Percentiles rank a stretch among this genome's conserved stretches.
Conservation (phyloP, 2,329 filamentous ascomycete genomes). For the Elsinoe necatrix region DNA sequence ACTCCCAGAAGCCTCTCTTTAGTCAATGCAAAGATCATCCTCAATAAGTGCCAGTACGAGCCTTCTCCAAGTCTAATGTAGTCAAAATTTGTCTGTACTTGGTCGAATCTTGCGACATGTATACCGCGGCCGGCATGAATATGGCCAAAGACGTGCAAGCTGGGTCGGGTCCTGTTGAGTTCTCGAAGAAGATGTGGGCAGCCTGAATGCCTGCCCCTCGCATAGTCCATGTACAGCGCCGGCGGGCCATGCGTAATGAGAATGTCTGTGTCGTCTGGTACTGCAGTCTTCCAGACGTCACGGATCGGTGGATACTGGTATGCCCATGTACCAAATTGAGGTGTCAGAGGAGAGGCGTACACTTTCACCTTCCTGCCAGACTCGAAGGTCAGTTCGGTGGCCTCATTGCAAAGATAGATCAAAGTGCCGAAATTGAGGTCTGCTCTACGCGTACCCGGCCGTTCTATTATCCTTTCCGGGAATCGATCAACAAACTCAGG, state of each 20-base stretch:
- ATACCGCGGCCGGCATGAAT: slow-evolving; percentile 31
- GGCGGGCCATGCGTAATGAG: slow-evolving; percentile 60
- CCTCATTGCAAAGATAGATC: not conserved
- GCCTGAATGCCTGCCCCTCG: slow-evolving; percentile 22
- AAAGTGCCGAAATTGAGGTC: not conserved
- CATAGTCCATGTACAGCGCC: slow-evolving; percentile 31
- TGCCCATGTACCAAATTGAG: slow-evolving; percentile 33
- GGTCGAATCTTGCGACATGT: slow-evolving; percentile 58
- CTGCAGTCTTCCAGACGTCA: slow-evolving; percentile 62
- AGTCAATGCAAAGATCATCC: not conserved
- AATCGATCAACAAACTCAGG: slow-evolving; percentile 25
- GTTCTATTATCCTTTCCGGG: not conserved
- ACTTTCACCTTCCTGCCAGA: slow-evolving; percentile 53
- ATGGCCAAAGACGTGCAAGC: slow-evolving; percentile 34
- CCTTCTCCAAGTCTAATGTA: not conserved
- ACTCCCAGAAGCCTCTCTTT: not conserved
- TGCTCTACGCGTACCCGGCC: not conserved
- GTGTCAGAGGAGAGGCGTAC: slow-evolving; percentile 57
- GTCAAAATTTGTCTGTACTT: slow-evolving; percentile 50
- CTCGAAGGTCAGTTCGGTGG: slow-evolving; percentile 30
- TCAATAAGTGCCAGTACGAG: not conserved
- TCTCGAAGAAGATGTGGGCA: slow-evolving; percentile 28
- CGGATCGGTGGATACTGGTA: slow-evolving; percentile 63
- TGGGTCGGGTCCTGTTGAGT: slow-evolving; percentile 27
- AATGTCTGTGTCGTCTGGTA: slow-evolving; percentile 66